Conservation (phyloP, 2,329 filamentous ascomycete species). For the Emmonsia crescens region DNA sequence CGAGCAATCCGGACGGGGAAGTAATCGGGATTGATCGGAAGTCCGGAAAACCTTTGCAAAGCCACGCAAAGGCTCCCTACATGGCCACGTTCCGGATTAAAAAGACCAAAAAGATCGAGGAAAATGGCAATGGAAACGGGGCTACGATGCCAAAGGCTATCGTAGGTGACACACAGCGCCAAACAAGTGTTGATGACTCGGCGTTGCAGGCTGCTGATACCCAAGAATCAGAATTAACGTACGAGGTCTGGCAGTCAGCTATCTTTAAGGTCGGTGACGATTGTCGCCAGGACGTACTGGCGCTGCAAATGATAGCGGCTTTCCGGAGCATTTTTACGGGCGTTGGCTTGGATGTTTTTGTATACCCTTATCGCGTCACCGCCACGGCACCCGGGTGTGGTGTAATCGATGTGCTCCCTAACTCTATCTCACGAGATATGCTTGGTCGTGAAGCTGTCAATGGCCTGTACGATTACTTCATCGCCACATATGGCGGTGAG, state of each 20-base stretch:
- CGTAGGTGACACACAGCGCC: conserved; percentile 14
- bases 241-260: conserved; percentile 97
- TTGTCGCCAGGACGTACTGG: conserved; percentile 91
- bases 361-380: conserved; percentile 94
- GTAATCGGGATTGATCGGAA: conserved; percentile 97
- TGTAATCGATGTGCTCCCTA: conserved; percentile 94
- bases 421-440: conserved; percentile 98
- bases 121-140: conserved; percentile 42
- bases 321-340: conserved; percentile 96
- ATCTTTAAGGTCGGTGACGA: conserved; percentile 99
- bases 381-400: conserved; percentile 95
- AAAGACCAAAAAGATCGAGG: conserved; percentile 51
- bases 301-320: conserved; percentile 92
- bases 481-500: conserved; percentile 94
- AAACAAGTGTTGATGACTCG: conserved; percentile 9
- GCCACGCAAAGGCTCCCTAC: conserved; percentile 94
- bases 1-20: conserved; percentile 91
- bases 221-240: conserved; percentile 34
- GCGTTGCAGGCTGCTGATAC: background rate
- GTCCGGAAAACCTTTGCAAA: conserved; percentile 93
- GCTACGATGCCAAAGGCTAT: conserved; percentile 38
- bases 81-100: conserved; percentile 98
- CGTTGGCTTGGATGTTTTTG: conserved; percentile 90
- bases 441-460: conserved; percentile 96
- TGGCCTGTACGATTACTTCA: conserved; percentile 94